Conservation (phyloP, 2,329 filamentous ascomycete genomes). For the Coleophoma cylindrospora region DNA sequence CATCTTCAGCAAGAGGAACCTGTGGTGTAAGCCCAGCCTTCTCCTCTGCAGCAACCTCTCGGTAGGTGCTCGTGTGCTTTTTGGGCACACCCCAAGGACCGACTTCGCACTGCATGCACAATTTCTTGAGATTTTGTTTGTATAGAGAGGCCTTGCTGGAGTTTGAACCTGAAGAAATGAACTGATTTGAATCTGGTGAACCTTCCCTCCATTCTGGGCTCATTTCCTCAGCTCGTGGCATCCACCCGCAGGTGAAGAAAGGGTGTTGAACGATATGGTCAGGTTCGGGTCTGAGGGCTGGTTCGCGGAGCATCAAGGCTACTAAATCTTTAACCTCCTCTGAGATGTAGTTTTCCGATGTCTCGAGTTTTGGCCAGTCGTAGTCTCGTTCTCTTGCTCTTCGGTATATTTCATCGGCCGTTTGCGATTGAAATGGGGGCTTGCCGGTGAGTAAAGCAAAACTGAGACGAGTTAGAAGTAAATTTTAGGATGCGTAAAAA, state of each 20-base stretch:
- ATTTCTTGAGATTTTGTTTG: slow-evolving; percentile 46
- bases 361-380: slow-evolving; percentile 68
- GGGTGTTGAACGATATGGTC: slow-evolving; percentile 75
- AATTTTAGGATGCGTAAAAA: background rate
- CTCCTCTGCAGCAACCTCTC: slow-evolving; percentile 64
- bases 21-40: slow-evolving; percentile 58
- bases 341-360: slow-evolving; percentile 65
- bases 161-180: slow-evolving; percentile 39
- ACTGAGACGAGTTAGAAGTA: slow-evolving; percentile 38
- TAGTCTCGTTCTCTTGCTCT: slow-evolving; percentile 68
- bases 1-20: slow-evolving; percentile 55
- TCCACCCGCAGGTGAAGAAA: slow-evolving; percentile 74
- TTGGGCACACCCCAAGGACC: slow-evolving; percentile 47
- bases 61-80: slow-evolving; percentile 46
- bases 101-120: slow-evolving; percentile 54
- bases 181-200: slow-evolving; percentile 52
- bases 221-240: slow-evolving; percentile 59
- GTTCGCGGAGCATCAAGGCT: slow-evolving; percentile 68
- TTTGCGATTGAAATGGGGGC: slow-evolving; percentile 91
- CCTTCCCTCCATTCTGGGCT: slow-evolving; percentile 51
- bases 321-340: slow-evolving; percentile 74
- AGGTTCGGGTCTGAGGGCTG: slow-evolving; percentile 68
- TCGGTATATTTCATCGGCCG: slow-evolving; percentile 80
- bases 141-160: slow-evolving; percentile 32
- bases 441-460: slow-evolving; percentile 97